Conservation (phyloP, 306 rosid species). For the Purshia tridentata region DNA sequence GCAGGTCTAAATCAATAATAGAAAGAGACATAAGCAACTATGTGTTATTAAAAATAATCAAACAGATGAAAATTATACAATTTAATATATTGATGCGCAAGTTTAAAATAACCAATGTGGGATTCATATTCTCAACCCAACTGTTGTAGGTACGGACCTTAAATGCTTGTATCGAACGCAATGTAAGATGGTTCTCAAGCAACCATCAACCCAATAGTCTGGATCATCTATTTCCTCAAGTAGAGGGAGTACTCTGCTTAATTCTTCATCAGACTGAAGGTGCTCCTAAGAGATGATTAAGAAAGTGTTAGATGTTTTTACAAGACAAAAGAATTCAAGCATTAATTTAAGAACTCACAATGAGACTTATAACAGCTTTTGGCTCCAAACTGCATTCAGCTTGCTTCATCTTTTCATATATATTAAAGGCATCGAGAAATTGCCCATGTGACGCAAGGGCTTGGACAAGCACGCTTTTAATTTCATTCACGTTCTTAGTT, state of each 20-base stretch:
- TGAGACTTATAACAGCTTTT: conserved; percentile 63
- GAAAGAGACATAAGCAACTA: conserved; percentile 4
- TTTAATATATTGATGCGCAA: background rate
- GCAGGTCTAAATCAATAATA: conserved; percentile 49
- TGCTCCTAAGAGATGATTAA: conserved; percentile 43
- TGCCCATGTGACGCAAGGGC: conserved; percentile 71
- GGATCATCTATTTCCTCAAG: conserved; percentile 51
- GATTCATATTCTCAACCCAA: conserved; percentile 1
- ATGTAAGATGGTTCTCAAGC: conserved; percentile 58
- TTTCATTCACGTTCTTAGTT: conserved; percentile 46
- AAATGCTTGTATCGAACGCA: conserved; percentile 58
- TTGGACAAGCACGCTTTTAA: conserved; percentile 69
- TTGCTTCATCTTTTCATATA: conserved; percentile 61
- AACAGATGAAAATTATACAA: background rate
- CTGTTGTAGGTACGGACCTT: conserved; percentile 47
- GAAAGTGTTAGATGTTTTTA: conserved; percentile 7
- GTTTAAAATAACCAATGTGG: background rate
- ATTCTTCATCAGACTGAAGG: conserved; percentile 45
- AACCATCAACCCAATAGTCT: conserved; percentile 63
- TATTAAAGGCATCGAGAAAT: conserved; percentile 51
- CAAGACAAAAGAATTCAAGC: conserved; percentile 6
- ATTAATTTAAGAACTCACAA: conserved; percentile 52
- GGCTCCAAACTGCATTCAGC: conserved; percentile 60
- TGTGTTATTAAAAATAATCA: conserved; percentile 12
- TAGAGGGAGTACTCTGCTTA: conserved; percentile 56